Percentiles rank a stretch among this genome's conserved stretches.
Conservation (phyloP, 805 yeast genomes). For the Torulaspora maleeae region DNA sequence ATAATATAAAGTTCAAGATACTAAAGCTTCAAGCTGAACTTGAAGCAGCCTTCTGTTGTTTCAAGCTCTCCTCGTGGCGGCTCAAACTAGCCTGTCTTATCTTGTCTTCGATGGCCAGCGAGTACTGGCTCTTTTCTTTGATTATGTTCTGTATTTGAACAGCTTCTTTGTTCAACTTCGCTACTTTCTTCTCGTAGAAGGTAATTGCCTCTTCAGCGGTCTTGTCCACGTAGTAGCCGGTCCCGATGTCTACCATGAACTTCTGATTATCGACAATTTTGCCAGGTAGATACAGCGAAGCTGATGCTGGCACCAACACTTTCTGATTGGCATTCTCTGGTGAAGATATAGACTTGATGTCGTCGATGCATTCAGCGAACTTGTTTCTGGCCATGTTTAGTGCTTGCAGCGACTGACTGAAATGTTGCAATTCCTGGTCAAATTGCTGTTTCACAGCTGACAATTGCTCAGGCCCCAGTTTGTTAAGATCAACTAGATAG, state of each 20-base stretch:
- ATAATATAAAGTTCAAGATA: not conserved
- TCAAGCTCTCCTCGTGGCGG: conserved; percentile 32
- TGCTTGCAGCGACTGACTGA: conserved; percentile 78
- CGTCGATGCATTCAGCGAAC: conserved; percentile 72
- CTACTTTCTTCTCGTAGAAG: conserved; percentile 70
- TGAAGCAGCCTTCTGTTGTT: conserved; percentile 2
- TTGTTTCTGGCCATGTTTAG: conserved; percentile 75
- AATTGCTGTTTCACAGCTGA: conserved; percentile 76
- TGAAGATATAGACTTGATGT: conserved; percentile 52
- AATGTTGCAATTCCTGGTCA: conserved; percentile 81
- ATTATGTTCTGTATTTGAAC: conserved; percentile 70
- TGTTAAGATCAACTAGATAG: conserved; percentile 54
- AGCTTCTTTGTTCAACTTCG: conserved; percentile 67
- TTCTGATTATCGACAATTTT: conserved; percentile 56
- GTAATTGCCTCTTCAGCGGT: conserved; percentile 55
- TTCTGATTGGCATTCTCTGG: conserved; percentile 44
- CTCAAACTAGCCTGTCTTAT: conserved; percentile 29
- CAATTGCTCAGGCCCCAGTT: conserved; percentile 78
- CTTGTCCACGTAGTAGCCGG: conserved; percentile 92
- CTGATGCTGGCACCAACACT: conserved; percentile 79
- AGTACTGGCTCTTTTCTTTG: conserved; percentile 58
- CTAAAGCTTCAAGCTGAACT: not conserved
- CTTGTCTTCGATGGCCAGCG: conserved; percentile 32
- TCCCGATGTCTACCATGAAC: conserved; percentile 90
- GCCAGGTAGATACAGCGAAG: conserved; percentile 89